Percentiles rank a stretch among this genome's conserved stretches.
phyloP scores from a whole-genome alignment of 2,329 filamentous ascomycete species.

The Aspergillus texensis region DNA sequence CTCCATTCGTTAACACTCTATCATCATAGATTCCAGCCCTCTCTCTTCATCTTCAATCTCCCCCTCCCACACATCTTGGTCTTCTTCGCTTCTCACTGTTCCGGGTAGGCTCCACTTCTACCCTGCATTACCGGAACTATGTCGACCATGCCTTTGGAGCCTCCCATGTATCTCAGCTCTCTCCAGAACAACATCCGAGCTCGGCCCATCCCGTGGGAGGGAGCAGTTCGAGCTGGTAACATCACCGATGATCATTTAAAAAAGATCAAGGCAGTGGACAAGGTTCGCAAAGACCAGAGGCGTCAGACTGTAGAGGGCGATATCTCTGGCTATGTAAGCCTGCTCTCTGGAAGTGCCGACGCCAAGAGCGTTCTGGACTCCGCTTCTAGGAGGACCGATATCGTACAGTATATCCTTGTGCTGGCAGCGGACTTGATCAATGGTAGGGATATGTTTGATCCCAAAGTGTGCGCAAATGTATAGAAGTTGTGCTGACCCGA shows the following conservation, averaged over 20 bases:
- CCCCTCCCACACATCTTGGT: neutral
- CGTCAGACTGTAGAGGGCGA: slow-evolving; percentile 80
- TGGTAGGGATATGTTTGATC: slow-evolving; percentile 55
- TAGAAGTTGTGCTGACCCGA: neutral
- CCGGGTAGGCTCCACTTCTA: slow-evolving; percentile 15
- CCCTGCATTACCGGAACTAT: slow-evolving; percentile 15
- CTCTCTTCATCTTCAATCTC: slow-evolving; percentile 12
- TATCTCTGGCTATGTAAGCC: slow-evolving; percentile 73
- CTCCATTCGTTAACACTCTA: slow-evolving; percentile 15
- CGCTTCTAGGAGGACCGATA: slow-evolving; percentile 81
- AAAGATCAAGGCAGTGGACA: slow-evolving; percentile 96
- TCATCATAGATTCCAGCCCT: slow-evolving; percentile 10
- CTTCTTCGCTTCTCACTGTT: slow-evolving; percentile 13
- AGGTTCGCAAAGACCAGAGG: slow-evolving; percentile 89
- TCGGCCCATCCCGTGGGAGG: slow-evolving; percentile 96
- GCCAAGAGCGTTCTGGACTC: slow-evolving; percentile 80
- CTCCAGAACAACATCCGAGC: slow-evolving; percentile 97
- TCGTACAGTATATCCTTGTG: slow-evolving; percentile 93
- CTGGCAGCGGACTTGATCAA: slow-evolving; percentile 85
- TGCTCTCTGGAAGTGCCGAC: slow-evolving; percentile 72
- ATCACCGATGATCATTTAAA: slow-evolving; percentile 92
- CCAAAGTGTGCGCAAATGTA: neutral
- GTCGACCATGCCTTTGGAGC: slow-evolving; percentile 79
- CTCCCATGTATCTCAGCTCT: slow-evolving; percentile 82
- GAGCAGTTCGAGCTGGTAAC: slow-evolving; percentile 87